Conservation (phyloP, 768 basidiomycete species). For the Mycena albidolilacea region DNA sequence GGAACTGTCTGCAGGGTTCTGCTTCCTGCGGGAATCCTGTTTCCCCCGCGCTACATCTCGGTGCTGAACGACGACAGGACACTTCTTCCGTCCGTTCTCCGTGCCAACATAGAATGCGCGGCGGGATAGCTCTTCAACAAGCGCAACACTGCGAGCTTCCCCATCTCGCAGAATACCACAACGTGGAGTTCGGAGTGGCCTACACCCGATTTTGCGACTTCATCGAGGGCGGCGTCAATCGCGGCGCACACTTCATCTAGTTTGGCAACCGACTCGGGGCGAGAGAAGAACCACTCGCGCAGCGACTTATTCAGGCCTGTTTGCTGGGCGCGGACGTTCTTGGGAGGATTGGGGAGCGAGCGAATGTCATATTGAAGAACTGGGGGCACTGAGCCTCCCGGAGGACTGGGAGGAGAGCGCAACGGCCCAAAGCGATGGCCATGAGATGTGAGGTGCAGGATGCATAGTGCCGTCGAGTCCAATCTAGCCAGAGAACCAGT, state of each 20-base stretch:
- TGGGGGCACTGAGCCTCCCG: not conserved
- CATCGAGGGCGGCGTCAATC: not conserved
- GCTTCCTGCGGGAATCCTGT: not conserved
- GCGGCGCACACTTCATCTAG: constrained; percentile 6
- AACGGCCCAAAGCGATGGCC: constrained; percentile 20
- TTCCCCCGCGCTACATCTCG: constrained; percentile 13
- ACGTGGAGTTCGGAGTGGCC: not conserved
- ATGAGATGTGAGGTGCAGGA: constrained; percentile 6
- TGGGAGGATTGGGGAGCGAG: constrained; percentile 18
- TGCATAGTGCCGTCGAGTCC: not conserved
- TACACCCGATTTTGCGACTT: not conserved
- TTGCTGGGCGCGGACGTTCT: constrained; percentile 11
- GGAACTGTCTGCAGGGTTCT: not conserved
- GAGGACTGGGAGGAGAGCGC: not conserved
- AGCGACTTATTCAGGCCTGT: constrained; percentile 18
- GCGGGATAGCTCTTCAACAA: constrained; percentile 19
- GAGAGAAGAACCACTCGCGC: constrained; percentile 26
- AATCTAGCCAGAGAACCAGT: not conserved
- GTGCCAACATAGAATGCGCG: not conserved
- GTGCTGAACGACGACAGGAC: constrained; percentile 3
- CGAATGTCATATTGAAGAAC: constrained; percentile 24
- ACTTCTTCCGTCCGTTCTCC: not conserved
- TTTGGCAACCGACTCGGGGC: constrained; percentile 4
- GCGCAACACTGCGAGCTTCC: constrained; percentile 22
- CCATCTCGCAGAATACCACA: constrained; percentile 30